phyloP scores from a whole-genome alignment of 148 eudicot species.

The Fagopyrum homotropicum region DNA sequence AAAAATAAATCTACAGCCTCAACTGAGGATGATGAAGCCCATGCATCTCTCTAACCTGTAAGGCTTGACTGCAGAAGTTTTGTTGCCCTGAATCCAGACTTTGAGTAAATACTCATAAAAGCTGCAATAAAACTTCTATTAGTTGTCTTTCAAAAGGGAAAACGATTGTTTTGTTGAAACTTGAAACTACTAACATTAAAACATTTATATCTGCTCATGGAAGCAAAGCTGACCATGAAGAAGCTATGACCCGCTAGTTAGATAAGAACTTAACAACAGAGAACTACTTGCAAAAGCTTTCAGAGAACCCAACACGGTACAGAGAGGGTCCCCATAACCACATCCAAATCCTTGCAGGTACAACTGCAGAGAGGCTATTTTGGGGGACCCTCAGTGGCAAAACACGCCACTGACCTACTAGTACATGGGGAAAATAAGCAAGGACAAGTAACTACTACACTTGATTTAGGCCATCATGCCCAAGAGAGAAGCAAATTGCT shows the following conservation, averaged over 20 bases:
- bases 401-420: background rate
- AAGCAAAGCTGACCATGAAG: background rate
- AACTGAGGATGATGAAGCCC: background rate
- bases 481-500: background rate
- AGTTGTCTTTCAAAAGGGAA: background rate
- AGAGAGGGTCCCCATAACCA: background rate
- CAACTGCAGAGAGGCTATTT: background rate
- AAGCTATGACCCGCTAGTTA: background rate
- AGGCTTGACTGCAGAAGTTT: constrained; percentile 71
- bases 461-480: background rate
- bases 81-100: constrained; percentile 99
- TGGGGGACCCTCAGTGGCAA: background rate
- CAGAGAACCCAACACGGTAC: background rate
- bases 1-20: background rate
- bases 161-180: background rate
- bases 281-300: background rate
- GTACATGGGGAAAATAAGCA: background rate
- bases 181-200: background rate
- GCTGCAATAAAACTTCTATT: constrained; percentile 43
- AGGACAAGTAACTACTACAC: background rate
- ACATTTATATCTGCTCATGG: background rate
- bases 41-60: constrained; percentile 56
- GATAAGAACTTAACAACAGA: background rate
- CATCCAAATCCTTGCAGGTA: background rate
- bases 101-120: constrained; percentile 95